Evolutionary conservation across 768 basidiomycete genomes (phyloP), one percentile per base, ranked within the genome.

Genomic region (Hysterangium stoloniferum): DNA sequence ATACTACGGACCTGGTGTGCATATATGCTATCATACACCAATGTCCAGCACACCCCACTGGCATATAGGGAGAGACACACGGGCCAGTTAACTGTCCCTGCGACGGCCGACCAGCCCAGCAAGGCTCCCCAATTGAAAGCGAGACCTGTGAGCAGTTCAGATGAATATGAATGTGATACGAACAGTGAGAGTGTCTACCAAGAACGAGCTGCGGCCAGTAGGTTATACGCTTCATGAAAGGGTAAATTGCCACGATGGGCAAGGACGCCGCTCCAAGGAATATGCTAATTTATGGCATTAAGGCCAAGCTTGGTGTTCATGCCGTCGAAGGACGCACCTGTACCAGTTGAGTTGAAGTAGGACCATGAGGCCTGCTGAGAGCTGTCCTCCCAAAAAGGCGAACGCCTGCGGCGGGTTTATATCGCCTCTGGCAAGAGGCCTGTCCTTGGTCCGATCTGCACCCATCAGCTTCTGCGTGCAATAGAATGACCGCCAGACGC

Each of bases 111-210:
- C 87, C 94, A 97, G 20, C 96, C 96, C 15, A 98, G 79, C 1
- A 99, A 67, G 1, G 91, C 82, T 15, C 96, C 96, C 95, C 95
- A 99, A 67, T 97, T 98, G 66, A 94, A 99, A 0, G 94, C 83
- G 40, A 98, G 74, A 8, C 94, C 93, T 94, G n/a, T 6, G 5
- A 17, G 6, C n/a, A 1, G 44, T 2, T 29, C 44, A 45, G 34
- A 34, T 60, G 42, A n/a, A 15, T 36, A 29, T 20, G 1, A 22
- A 49, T 11, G 24, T 28, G 29, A 40, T 12, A 11, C 1, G 48
- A 9, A 3, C 5, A 28, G 19, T n/a, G n/a, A 20, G 8, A 6
- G 3, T 6, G 59, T 80, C 52, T 53, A 90, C 94, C 95, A 19
- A 99, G 82, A 25, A 96, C 85, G 34, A 88, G 83, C 62, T 99